These are phyloP conservation scores for Wickerhamiella australiensis DNA, from an alignment of 805 yeast genomes.

Conservation along the genomic window DNA sequence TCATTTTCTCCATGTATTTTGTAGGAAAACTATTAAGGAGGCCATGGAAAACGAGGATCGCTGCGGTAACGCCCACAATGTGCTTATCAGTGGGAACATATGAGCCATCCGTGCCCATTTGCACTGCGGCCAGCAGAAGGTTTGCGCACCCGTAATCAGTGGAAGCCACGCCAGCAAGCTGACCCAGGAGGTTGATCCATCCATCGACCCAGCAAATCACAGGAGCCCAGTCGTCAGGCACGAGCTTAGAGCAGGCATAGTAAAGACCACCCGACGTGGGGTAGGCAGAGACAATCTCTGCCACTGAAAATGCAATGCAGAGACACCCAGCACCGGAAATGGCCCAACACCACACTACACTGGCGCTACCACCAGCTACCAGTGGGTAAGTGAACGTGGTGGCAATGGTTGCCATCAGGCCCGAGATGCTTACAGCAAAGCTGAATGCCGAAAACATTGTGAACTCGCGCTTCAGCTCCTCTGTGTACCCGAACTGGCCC, in stretches of 20 bases:
- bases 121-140: slow-evolving; percentile 27
- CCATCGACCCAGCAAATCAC: slow-evolving; percentile 44
- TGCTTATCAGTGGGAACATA: slow-evolving; percentile 26
- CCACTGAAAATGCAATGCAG: slow-evolving; percentile 46
- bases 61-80: slow-evolving; percentile 29
- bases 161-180: slow-evolving; percentile 30
- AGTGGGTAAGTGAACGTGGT: slow-evolving; percentile 41
- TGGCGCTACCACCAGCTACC: slow-evolving; percentile 49
- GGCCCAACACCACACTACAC: slow-evolving; percentile 53
- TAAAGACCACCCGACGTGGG: slow-evolving; percentile 71
- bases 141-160: slow-evolving; percentile 29
- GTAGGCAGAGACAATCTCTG: slow-evolving; percentile 54
- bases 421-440: slow-evolving; percentile 53
- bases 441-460: slow-evolving; percentile 51
- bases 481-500: slow-evolving; percentile 45
- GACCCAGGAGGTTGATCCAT: slow-evolving; percentile 36
- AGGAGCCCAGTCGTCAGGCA: slow-evolving; percentile 35
- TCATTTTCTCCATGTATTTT: slow-evolving; percentile 37
- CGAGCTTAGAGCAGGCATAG: slow-evolving; percentile 35
- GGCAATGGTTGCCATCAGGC: slow-evolving; percentile 50
- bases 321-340: slow-evolving; percentile 43
- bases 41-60: slow-evolving; percentile 39
- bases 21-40: slow-evolving; percentile 41
- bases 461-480: slow-evolving; percentile 47
- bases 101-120: slow-evolving; percentile 26